Evolutionary conservation across 1,284 basidiomycete genomes (phyloP).

Genomic region (Naganishia albida): DNA sequence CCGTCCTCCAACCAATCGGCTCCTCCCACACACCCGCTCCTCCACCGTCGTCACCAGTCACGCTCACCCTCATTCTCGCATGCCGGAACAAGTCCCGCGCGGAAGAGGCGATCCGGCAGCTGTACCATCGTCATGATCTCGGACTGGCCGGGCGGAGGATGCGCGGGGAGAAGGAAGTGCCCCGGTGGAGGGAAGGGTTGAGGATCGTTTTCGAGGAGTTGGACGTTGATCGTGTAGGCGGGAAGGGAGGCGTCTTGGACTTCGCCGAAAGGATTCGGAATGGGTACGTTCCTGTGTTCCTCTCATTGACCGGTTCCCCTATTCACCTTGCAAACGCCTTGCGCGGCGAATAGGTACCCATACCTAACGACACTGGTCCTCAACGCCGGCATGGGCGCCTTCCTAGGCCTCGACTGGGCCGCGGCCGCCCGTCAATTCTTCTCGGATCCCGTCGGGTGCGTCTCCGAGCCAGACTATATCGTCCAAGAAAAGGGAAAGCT

Average conservation of each 20-base stretch:
- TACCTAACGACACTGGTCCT: constrained; percentile 79
- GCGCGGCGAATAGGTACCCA: constrained; percentile 64
- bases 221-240: constrained; percentile 62
- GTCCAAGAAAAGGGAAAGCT: constrained; percentile 64
- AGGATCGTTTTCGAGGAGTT: constrained; percentile 64
- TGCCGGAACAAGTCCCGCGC: constrained; percentile 71
- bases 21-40: constrained; percentile 58
- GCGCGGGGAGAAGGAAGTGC: constrained; percentile 54
- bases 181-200: constrained; percentile 64
- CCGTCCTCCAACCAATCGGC: constrained; percentile 36
- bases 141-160: constrained; percentile 47
- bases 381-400: constrained; percentile 76
- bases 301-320: constrained; percentile 10
- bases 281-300: constrained; percentile 58
- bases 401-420: constrained; percentile 63
- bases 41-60: constrained; percentile 53
- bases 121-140: constrained; percentile 61
- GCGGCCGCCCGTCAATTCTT: constrained; percentile 60
- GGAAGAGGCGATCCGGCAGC: constrained; percentile 62
- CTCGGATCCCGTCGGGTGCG: constrained; percentile 55
- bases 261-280: constrained; percentile 64
- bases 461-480: constrained; percentile 66
- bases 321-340: constrained; percentile 6
- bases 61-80: constrained; percentile 76
- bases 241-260: constrained; percentile 63